These are phyloP conservation scores for Debaryomyces psychrophilus DNA, from an alignment of 1,139 yeast species.

Conservation along the genomic window DNA sequence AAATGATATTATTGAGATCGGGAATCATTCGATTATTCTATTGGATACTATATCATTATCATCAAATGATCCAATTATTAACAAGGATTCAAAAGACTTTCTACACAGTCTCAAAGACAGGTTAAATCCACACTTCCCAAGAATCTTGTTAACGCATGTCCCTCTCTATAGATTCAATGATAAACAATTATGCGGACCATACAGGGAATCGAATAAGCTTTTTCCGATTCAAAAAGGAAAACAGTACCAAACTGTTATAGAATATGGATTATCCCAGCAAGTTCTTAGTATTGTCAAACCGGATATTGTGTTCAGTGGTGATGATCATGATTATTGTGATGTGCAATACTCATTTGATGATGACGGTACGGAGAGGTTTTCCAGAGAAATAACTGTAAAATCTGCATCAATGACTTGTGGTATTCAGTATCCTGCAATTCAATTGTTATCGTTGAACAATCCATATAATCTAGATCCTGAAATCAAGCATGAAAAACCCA, in stretches of 20 bases:
- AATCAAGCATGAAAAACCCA: conserved; percentile 8
- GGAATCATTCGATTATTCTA: conserved; percentile 76
- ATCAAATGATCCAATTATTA: conserved; percentile 32
- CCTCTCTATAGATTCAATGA: conserved; percentile 47
- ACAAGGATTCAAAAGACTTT: conserved; percentile 29
- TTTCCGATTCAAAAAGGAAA: conserved; percentile 74
- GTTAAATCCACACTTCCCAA: conserved; percentile 49
- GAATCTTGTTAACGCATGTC: conserved; percentile 64
- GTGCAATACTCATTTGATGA: conserved; percentile 56
- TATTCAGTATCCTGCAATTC: conserved; percentile 79
- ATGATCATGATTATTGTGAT: conserved; percentile 95
- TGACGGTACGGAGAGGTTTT: conserved; percentile 34
- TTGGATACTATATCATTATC: conserved; percentile 84
- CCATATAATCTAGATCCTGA: conserved; percentile 30
- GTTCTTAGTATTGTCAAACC: conserved; percentile 66
- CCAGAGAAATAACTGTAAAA: conserved; percentile 84
- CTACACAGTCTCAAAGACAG: conserved; percentile 24
- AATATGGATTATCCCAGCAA: conserved; percentile 56
- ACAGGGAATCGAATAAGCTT: conserved; percentile 51
- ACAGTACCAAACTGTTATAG: conserved; percentile 57
- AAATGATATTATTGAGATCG: conserved; percentile 56
- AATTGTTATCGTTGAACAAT: conserved; percentile 69
- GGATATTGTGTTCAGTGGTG: conserved; percentile 78
- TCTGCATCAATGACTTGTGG: conserved; percentile 95
- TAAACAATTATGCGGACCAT: conserved; percentile 45